Base-by-base conservation (phyloP, 495 filamentous ascomycete species). In the Tuber umbilicatum region DNA sequence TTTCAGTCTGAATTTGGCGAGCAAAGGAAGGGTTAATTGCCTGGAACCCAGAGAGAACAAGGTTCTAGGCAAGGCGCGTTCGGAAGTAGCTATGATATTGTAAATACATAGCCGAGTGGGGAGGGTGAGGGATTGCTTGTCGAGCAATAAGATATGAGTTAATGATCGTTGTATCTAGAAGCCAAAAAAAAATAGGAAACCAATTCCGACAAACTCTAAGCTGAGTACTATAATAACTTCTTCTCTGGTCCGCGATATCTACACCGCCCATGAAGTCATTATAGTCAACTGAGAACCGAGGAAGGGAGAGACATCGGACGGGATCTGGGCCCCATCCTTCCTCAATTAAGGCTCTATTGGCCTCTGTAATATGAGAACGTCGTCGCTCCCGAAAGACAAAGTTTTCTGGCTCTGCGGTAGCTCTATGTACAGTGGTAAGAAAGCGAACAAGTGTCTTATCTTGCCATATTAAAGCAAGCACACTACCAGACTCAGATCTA, bases 191-290 rank as follows among this genome's bases (percentile, higher is more conserved):
- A 0, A 82, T 39, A 1, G 50, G 73, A 72, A 77, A 78, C 74
- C 68, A 83, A 41, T 55, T 80, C 17, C 73, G 16, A 38, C 50
- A 69, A 70, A 73, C 75, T 9, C 31, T 1, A 37, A 73, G 41
- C 31, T 83, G 76, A 68, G 73, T 78, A 41, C 72, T 68, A 69
- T 80, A 83, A 41, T 75, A 76, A 67, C 75, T 75, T n/a, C 71
- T 47, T 17, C 73, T 42, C 35, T 80, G 74, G 71, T 81, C 80
- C n/a, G 75, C 73, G 67, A 83, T 75, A 79, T 81, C 76, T 19
- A 83, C 74, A 41, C 76, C 74, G 72, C 80, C 74, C 38, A 79
- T 81, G 50, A 75, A 64, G 60, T 81, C 42, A 69, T 79, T 81
- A 68, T 81, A 82, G 68, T 82, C 77, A 31, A 79, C 72, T 27